Base-by-base conservation (phyloP, 1,139 yeast species). In the Kodamaea ohmeri region DNA sequence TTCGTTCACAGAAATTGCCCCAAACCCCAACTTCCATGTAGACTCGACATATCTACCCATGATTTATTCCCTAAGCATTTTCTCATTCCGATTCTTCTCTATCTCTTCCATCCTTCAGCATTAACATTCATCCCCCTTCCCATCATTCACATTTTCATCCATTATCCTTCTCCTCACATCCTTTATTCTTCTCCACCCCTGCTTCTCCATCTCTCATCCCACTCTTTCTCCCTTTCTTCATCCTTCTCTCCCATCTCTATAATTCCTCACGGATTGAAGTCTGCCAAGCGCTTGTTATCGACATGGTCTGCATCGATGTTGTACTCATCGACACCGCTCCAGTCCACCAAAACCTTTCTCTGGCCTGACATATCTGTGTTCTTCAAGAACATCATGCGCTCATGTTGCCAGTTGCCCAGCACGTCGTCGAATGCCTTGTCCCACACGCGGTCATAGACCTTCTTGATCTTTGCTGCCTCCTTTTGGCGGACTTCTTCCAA, bases 401-500 rank as follows among this genome's bases (percentile, higher is more conserved):
- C 95, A 41, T 65, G 65, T 35, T 60, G 60, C 96, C 96, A 87
- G 36, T 75, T 78, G 21, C 67, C 69, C 49, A 75, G 76, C 37
- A 84, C 86, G 54, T 83, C 87, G 50, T 79, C 83, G 55, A 84
- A 87, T 2, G 90, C 95, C 45, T 76, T 72, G 46, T 71, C 76
- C 87, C 92, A 87, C 20, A 81, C 79, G 53, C 79, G 79, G 49
- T 83, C 83, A 59, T 85, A 85, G 40, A 82, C 78, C 55, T 80
- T 80, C 53, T 76, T 76, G 43, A 80, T 68, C 56, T 78, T 76
- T 35, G 76, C 78, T 53, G 84, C 88, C 56, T 78, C 83, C 46
- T 75, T 68, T 52, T 77, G 80, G 47, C 94, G 76, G 41, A 79
- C 80, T 59, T 88, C 96, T 60, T 88, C 96, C 52, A 85, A 78